Base-by-base conservation (phyloP, 331 rosid genomes). In the Dryas integrifolia region DNA sequence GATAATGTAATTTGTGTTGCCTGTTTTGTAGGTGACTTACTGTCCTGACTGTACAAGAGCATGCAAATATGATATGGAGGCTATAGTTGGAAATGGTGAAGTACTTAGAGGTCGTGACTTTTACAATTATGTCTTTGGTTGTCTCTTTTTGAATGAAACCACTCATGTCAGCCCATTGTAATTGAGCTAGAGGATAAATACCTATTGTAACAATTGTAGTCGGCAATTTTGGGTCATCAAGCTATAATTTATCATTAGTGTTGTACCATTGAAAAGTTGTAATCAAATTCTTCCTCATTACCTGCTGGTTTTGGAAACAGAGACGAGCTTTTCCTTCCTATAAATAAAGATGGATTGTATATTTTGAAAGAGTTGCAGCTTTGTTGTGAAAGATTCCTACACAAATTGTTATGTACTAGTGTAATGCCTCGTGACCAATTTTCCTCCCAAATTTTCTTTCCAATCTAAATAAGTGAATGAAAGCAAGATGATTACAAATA, bases 21-120 rank as follows among this genome's bases (percentile, higher is more conserved):
- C 72, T 65, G 65, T 69, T 63, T 43, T 84, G n/a, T 65, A 91
- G 97, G 97, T 91, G 77, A 94, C 98, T 40, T 91, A 91, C 77
- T 94, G 98, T 70, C 98, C 97, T 9, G 98, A 94, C 80, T 94
- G 98, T 72, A 80, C 89, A 16, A 86, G 98, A 82, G 98, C 92
- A 21, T 89, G 96, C 92, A 88, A 80, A 70, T 89, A 89, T 30
- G 98, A 94, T 79, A 83, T 82, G 53, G 86, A 88, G 43, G 47
- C 88, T 16, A 77, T 86, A 10, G 46, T 85, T 18, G 89, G 90
- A 65, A 88, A 60, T 40, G 89, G 85, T 73, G 89, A 81, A 44
- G 45, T 80, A 56, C 59, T 90, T 63, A 85, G 67, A 76, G 90
- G 84, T 58, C 26, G 56, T 50, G 92, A 89, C 67, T 91, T 94